Conservation (phyloP, 257 asterid species). For the Capsicum chinense region DNA sequence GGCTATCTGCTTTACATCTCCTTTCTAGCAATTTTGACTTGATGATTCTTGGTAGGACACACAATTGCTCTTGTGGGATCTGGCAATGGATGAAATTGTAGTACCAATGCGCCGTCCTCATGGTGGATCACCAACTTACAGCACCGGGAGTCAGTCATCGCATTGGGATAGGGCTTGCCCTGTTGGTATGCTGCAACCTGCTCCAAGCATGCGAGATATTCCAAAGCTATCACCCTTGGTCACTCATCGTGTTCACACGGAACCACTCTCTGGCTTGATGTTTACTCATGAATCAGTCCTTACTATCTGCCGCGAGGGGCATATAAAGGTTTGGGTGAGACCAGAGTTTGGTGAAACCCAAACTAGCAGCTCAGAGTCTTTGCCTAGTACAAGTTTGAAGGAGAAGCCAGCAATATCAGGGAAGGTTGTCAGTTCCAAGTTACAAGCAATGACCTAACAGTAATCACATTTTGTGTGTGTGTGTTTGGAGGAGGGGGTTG, state of each 20-base stretch:
- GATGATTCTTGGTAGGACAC: conserved; percentile 61
- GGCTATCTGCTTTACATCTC: neutral
- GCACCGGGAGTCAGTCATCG: conserved; percentile 89
- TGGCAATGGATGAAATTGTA: conserved; percentile 95
- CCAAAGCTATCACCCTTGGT: conserved; percentile 91
- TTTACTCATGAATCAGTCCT: conserved; percentile 88
- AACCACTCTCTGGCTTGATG: conserved; percentile 85
- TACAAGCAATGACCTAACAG: conserved; percentile 55
- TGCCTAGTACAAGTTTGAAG: conserved; percentile 55
- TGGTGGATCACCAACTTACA: conserved; percentile 93
- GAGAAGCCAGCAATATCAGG: conserved; percentile 59
- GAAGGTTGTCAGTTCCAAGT: conserved; percentile 51
- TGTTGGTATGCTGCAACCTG: conserved; percentile 76
- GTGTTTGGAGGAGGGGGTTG: neutral
- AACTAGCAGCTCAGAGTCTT: conserved; percentile 60
- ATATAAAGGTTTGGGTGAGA: conserved; percentile 92
- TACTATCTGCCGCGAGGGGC: conserved; percentile 86
- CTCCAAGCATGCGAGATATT: conserved; percentile 88
- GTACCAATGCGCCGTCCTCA: conserved; percentile 97
- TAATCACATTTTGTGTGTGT: neutral
- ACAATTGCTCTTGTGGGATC: conserved; percentile 93
- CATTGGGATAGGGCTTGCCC: conserved; percentile 92
- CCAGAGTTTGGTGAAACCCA: conserved; percentile 72
- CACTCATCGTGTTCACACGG: conserved; percentile 91
- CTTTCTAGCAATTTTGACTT: neutral